These are phyloP conservation scores for Colletotrichum filicis DNA, from an alignment of 2,329 filamentous ascomycete genomes.

Conservation along the genomic window DNA sequence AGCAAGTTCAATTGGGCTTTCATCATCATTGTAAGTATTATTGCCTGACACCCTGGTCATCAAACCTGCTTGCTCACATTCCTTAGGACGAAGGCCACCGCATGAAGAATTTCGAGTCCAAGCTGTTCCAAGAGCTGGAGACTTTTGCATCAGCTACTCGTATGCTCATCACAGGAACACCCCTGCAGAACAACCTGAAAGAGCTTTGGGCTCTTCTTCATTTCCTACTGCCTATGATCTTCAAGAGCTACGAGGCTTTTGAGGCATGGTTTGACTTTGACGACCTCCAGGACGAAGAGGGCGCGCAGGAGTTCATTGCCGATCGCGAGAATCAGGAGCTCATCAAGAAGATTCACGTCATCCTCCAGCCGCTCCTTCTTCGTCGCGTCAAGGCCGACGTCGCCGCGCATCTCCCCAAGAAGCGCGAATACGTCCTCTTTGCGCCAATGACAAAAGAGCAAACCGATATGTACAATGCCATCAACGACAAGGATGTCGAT, in stretches of 20 bases:
- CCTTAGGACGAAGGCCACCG: constrained; percentile 90
- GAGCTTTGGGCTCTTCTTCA: constrained; percentile 96
- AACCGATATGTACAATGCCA: constrained; percentile 83
- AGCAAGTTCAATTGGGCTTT: constrained; percentile 94
- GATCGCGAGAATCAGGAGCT: constrained; percentile 71
- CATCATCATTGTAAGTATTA: constrained; percentile 82
- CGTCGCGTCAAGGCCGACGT: constrained; percentile 94
- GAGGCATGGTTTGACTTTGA: constrained; percentile 98
- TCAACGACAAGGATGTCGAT: constrained; percentile 67
- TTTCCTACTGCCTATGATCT: constrained; percentile 91
- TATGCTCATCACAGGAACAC: constrained; percentile 93
- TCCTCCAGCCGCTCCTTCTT: constrained; percentile 90
- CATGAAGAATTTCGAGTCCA: constrained; percentile 96
- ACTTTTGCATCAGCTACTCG: constrained; percentile 91
- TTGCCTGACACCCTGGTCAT: neutral
- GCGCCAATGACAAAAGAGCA: constrained; percentile 92
- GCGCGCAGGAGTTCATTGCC: constrained; percentile 81
- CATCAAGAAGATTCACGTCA: constrained; percentile 84
- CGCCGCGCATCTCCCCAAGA: constrained; percentile 90
- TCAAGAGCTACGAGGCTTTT: constrained; percentile 92
- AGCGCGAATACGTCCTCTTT: constrained; percentile 95
- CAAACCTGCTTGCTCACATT: constrained; percentile 26
- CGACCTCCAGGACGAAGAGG: constrained; percentile 84
- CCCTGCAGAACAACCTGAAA: constrained; percentile 93
- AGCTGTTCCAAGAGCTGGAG: constrained; percentile 87